A percentile compares a stretch with the other conserved stretches of the same genome.
These are phyloP conservation scores for Beta lomatogona DNA, from an alignment of 179 eudicot genomes.

Conservation along the genomic window DNA sequence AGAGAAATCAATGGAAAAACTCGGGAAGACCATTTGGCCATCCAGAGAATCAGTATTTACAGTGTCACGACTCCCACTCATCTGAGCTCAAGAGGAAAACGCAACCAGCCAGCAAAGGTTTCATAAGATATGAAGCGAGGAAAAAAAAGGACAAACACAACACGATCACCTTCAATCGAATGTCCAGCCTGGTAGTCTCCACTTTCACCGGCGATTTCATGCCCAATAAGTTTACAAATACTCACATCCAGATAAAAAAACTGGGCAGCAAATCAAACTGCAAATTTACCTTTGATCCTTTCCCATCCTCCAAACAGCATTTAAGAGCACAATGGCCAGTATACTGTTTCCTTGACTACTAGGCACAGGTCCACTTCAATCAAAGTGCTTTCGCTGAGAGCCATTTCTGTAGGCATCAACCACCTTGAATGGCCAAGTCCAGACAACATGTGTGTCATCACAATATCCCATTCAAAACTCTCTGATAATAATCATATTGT, in stretches of 20 bases:
- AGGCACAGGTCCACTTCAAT: slow-evolving; percentile 14
- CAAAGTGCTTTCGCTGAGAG: slow-evolving; percentile 6
- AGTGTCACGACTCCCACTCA: slow-evolving; percentile 24
- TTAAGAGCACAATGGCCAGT: slow-evolving; percentile 8
- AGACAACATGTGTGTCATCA: slow-evolving; percentile 34
- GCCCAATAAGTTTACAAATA: slow-evolving; percentile 20
- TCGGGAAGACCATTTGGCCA: slow-evolving; percentile 16
- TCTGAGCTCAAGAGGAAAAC: slow-evolving; percentile 14
- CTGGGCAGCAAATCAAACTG: slow-evolving; percentile 10
- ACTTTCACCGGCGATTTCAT: slow-evolving; percentile 4
- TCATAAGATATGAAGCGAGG: slow-evolving; percentile 26
- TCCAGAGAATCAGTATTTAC: slow-evolving; percentile 31
- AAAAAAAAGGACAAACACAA: slow-evolving; percentile 8
- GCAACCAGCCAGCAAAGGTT: slow-evolving; percentile 22
- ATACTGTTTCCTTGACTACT: slow-evolving; percentile 11
- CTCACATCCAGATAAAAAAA: slow-evolving; percentile 27
- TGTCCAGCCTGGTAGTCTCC: slow-evolving; percentile 13
- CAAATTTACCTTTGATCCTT: slow-evolving; percentile 1
- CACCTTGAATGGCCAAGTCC: slow-evolving; percentile 9
- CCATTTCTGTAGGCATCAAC: not conserved
- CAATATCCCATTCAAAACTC: slow-evolving; percentile 92
- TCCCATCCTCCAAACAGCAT: slow-evolving; percentile 12
- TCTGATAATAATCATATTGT: slow-evolving; percentile 94
- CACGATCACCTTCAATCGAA: not conserved
- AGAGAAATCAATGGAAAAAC: not conserved